Conservation (phyloP, 768 basidiomycete species). For the Mycena rosella region DNA sequence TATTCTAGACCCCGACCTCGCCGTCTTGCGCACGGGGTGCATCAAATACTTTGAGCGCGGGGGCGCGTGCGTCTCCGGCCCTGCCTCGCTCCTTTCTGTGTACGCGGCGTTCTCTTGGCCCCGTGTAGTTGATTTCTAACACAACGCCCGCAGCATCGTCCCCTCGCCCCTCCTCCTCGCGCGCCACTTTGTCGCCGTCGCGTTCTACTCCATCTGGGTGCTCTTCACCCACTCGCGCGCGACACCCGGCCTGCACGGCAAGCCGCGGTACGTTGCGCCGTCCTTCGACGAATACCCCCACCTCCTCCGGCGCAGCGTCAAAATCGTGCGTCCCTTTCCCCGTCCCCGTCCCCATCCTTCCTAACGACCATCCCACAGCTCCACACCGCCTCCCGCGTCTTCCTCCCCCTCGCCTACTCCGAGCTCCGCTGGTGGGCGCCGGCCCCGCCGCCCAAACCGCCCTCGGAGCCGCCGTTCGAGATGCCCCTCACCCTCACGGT, state of each 20-base stretch:
- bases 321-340: background rate
- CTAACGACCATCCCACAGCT: background rate
- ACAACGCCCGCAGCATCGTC: conserved; percentile 66
- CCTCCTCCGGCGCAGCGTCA: conserved; percentile 46
- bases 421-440: conserved; percentile 30
- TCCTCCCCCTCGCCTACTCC: conserved; percentile 6
- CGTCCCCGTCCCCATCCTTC: no score
- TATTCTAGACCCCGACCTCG: conserved; percentile 62
- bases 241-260: conserved; percentile 45
- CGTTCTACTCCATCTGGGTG: conserved; percentile 93
- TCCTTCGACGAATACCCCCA: conserved; percentile 75
- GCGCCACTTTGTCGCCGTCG: conserved; percentile 94
- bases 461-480: background rate
- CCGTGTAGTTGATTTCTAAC: background rate
- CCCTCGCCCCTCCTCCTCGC: conserved; percentile 85
- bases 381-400: conserved; percentile 6
- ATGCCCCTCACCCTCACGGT: conserved; percentile 7
- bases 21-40: conserved; percentile 83
- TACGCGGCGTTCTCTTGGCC: conserved; percentile 49
- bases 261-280: conserved; percentile 56
- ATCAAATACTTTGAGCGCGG: conserved; percentile 97
- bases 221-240: conserved; percentile 73
- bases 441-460: background rate
- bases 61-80: conserved; percentile 87
- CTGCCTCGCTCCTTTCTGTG: conserved; percentile 91